Conservation (phyloP, 352 stramenopile species). For the Blastocystis sp. region DNA sequence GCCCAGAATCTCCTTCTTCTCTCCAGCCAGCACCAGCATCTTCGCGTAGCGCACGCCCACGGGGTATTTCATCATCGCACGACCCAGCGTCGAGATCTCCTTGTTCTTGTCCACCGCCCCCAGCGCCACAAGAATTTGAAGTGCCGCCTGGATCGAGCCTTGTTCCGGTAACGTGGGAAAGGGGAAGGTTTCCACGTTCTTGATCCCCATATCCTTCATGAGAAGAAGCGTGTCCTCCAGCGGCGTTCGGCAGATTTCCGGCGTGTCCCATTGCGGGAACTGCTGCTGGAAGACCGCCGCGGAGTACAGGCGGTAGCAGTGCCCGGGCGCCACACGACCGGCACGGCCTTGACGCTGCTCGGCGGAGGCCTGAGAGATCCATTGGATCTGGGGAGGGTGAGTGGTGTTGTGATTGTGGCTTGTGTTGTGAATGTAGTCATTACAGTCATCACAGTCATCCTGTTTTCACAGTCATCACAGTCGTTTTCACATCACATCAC, state of each 20-base stretch:
- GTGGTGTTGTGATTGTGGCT: slow-evolving; percentile 31
- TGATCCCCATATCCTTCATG: slow-evolving; percentile 95
- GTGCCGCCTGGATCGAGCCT: slow-evolving; percentile 61
- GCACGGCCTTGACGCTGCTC: slow-evolving; percentile 89
- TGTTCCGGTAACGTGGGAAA: slow-evolving; percentile 89
- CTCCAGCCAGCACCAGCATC: slow-evolving; percentile 78
- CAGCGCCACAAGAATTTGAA: slow-evolving; percentile 67
- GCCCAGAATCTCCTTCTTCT: slow-evolving; percentile 33
- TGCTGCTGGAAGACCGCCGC: slow-evolving; percentile 90
- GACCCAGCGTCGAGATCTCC: slow-evolving; percentile 80
- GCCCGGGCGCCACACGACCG: slow-evolving; percentile 88
- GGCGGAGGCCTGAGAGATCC: slow-evolving; percentile 84
- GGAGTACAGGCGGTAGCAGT: slow-evolving; percentile 95
- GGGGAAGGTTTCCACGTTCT: slow-evolving; percentile 88
- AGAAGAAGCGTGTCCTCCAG: slow-evolving; percentile 91
- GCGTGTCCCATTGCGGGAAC: slow-evolving; percentile 84
- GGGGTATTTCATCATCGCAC: slow-evolving; percentile 81
- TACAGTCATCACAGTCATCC: neutral
- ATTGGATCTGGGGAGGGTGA: slow-evolving; percentile 77
- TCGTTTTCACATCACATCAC: neutral
- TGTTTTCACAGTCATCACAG: neutral
- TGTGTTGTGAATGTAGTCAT: neutral
- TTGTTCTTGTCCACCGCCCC: slow-evolving; percentile 72
- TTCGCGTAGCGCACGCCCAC: slow-evolving; percentile 83
- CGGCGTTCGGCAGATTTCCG: slow-evolving; percentile 83